Conservation (phyloP, 257 asterid species). For the Euphrasia confusa region DNA sequence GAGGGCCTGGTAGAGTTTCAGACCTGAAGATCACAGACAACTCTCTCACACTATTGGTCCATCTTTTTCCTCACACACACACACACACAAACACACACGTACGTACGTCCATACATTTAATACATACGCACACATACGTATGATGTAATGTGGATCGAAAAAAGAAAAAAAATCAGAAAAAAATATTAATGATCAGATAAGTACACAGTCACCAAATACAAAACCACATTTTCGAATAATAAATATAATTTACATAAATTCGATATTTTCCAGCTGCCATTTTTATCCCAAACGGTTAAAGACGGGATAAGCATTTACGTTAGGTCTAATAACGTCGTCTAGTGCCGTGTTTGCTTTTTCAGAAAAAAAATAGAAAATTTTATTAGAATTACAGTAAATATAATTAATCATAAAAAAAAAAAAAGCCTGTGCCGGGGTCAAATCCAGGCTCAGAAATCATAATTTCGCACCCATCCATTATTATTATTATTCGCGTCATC, state of each 20-base stretch:
- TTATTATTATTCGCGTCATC: conserved; percentile 21
- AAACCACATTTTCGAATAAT: too few species aligned
- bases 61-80: conserved; percentile 19
- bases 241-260: too few species aligned
- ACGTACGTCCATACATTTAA: not conserved
- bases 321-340: conserved; percentile 16
- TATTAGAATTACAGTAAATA: too few species aligned
- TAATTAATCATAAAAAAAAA: not conserved
- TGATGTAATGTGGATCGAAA: too few species aligned
- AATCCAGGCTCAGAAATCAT: conserved; percentile 31
- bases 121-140: too few species aligned
- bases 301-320: not conserved
- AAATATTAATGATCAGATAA: too few species aligned
- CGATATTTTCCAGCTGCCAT: not conserved
- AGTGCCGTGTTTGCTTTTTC: not conserved
- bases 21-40: conserved; percentile 13
- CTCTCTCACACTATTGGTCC: conserved; percentile 21
- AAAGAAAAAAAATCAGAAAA: too few species aligned
- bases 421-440: conserved; percentile 34
- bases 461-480: conserved; percentile 1
- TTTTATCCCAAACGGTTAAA: conserved; percentile 18
- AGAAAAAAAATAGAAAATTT: conserved; percentile 4
- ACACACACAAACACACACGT: not conserved
- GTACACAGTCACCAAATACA: not conserved
- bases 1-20: conserved; percentile 23